A percentile compares a stretch with the other conserved stretches of the same genome.
Evolutionary conservation across 2,329 filamentous ascomycete genomes (phyloP).

Genomic region (Zelopaecilomyces penicillatus): DNA sequence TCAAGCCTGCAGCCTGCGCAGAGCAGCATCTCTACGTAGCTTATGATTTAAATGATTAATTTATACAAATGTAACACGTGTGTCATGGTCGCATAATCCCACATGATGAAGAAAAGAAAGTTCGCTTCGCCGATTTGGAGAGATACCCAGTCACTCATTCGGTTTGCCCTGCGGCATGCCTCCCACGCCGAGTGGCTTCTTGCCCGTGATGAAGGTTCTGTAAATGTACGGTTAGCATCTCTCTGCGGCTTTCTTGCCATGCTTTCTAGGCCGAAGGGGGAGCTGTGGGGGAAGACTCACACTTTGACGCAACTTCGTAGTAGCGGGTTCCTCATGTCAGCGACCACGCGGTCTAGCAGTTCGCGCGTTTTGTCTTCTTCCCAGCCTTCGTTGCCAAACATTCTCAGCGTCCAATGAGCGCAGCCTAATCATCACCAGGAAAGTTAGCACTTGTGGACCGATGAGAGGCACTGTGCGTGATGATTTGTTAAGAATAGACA

Average conservation of each 20-base stretch:
- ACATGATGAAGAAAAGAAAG: too few species aligned
- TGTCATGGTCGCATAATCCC: too few species aligned
- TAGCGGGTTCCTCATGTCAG: constrained; percentile 21
- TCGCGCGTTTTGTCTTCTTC: constrained; percentile 22
- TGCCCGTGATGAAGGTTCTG: constrained; percentile 25
- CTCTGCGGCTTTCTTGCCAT: too few species aligned
- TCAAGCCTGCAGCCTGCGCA: too few species aligned
- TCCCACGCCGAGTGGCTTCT: constrained; percentile 14
- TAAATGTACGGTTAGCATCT: too few species aligned
- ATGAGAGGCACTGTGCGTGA: neutral
- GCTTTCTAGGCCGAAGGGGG: too few species aligned
- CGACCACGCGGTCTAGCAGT: constrained; percentile 22
- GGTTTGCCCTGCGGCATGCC: neutral
- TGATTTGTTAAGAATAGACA: neutral
- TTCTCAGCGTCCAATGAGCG: constrained; percentile 16
- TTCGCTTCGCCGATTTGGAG: too few species aligned
- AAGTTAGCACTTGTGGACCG: constrained; percentile 18
- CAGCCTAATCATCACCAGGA: neutral
- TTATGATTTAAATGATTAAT: too few species aligned
- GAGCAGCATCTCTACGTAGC: too few species aligned
- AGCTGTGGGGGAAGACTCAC: constrained; percentile 14
- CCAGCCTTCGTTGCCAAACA: constrained; percentile 25
- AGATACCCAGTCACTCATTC: too few species aligned
- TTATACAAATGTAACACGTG: too few species aligned
- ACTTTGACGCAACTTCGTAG: constrained; percentile 22